Conservation (phyloP, 2,329 filamentous ascomycete genomes). For the Emydomyces testavorans region DNA sequence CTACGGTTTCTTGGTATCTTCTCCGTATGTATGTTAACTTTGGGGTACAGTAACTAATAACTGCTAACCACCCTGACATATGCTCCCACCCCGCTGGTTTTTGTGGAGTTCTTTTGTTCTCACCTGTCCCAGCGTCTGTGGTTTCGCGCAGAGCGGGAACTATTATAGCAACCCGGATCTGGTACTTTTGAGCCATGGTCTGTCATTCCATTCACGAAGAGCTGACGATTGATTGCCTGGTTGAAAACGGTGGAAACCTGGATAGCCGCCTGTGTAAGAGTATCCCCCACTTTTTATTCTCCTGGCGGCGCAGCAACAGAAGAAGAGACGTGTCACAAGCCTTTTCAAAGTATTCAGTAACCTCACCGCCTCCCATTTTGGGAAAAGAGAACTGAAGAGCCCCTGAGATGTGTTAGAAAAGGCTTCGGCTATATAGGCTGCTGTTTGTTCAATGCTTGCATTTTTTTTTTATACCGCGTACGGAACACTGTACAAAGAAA, state of each 20-base stretch:
- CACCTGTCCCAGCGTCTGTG: neutral
- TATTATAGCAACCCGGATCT: neutral
- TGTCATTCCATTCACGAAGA: too few relatives aligned
- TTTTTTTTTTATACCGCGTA: too few relatives aligned
- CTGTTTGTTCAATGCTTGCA: too few relatives aligned
- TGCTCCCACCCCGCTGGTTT: too few relatives aligned
- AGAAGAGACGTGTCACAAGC: neutral
- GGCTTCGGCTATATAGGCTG: too few relatives aligned
- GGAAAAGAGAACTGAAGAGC: too few relatives aligned
- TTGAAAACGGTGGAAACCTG: neutral
- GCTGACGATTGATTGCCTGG: too few relatives aligned
- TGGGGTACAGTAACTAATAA: neutral
- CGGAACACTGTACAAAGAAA: neutral
- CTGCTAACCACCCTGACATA: too few relatives aligned
- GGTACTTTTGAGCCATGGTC: too few relatives aligned
- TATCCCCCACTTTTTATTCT: neutral
- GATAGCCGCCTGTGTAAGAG: neutral
- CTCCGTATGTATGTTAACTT: neutral
- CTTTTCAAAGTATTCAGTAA: too few relatives aligned
- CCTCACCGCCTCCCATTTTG: too few relatives aligned
- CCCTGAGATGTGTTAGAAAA: too few relatives aligned
- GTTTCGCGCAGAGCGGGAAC: neutral
- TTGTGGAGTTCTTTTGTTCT: neutral
- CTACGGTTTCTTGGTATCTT: neutral
- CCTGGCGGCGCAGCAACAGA: neutral